Conservation (phyloP, 441 rosid genomes). For the Gossypium davidsonii region DNA sequence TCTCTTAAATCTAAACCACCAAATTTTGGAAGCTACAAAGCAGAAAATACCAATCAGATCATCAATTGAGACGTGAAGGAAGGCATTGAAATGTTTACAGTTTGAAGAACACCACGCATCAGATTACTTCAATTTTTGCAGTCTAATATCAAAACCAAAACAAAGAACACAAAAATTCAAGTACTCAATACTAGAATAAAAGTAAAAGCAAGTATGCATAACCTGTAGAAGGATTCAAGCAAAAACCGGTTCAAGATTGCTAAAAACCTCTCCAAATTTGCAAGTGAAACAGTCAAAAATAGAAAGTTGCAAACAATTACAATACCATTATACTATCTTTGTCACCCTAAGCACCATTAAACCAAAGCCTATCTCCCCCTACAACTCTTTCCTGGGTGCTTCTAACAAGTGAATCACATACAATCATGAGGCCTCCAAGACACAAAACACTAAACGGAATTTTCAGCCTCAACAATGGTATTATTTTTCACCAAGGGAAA, state of each 20-base stretch:
- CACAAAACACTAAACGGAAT: neutral
- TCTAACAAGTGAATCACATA: constrained; percentile 7
- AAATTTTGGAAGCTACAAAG: too few relatives aligned
- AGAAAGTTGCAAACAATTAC: neutral
- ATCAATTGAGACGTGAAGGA: too few relatives aligned
- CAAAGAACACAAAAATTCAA: neutral
- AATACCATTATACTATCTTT: neutral
- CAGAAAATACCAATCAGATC: too few relatives aligned
- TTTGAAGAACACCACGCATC: neutral
- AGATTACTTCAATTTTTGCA: neutral
- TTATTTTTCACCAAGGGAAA: constrained; percentile 14
- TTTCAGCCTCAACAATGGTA: constrained; percentile 9
- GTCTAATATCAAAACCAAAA: neutral
- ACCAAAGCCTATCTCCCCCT: neutral
- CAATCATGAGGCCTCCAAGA: constrained; percentile 7
- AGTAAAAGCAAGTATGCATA: too few relatives aligned
- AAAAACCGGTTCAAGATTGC: neutral
- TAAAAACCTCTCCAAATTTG: neutral
- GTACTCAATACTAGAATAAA: too few relatives aligned
- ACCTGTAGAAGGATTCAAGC: neutral
- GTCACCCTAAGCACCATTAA: neutral
- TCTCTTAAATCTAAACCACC: too few relatives aligned
- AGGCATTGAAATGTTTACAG: neutral
- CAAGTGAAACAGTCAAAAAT: neutral
- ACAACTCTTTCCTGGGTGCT: neutral